Conservation (phyloP, 192 early-diverging fungal species). For the Geosiphon pyriformis region DNA sequence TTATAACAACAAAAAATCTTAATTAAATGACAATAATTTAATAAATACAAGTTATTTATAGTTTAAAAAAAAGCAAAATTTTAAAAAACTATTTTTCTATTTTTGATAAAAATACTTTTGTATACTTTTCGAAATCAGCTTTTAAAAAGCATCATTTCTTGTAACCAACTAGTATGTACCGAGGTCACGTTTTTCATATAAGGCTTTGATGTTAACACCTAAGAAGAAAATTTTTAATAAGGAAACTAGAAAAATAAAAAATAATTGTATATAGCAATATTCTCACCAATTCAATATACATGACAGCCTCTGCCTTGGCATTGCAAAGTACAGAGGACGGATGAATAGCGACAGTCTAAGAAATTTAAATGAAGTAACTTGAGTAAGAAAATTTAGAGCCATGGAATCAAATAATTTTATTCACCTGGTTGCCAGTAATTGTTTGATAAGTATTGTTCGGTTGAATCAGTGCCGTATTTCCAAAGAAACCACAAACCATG, state of each 20-base stretch:
- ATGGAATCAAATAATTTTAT: background rate
- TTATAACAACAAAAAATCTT: no score
- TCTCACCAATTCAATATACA: slow-evolving; percentile 83
- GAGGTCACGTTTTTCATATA: slow-evolving; percentile 83
- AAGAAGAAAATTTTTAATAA: background rate
- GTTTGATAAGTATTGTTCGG: slow-evolving; percentile 83
- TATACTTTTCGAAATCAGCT: no score
- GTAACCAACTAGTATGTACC: slow-evolving; percentile 78
- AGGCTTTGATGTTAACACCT: slow-evolving; percentile 79
- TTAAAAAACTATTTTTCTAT: no score
- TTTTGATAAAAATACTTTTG: no score
- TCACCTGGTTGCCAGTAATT: slow-evolving; percentile 43
- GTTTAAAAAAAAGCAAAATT: no score
- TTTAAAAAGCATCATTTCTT: slow-evolving; percentile 32
- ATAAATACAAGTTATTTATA: no score
- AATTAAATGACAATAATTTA: no score
- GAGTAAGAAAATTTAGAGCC: background rate
- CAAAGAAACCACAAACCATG: slow-evolving; percentile 85
- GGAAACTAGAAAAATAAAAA: slow-evolving; percentile 5
- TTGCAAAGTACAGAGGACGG: slow-evolving; percentile 83
- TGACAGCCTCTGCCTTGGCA: slow-evolving; percentile 68
- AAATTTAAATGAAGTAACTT: slow-evolving; percentile 41
- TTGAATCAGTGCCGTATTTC: slow-evolving; percentile 81
- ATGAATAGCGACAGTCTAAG: slow-evolving; percentile 80
- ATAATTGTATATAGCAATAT: background rate